These are phyloP conservation scores for Colletotrichum lindemuthianum DNA, from an alignment of 2,329 filamentous ascomycete genomes.

Conservation along the genomic window DNA sequence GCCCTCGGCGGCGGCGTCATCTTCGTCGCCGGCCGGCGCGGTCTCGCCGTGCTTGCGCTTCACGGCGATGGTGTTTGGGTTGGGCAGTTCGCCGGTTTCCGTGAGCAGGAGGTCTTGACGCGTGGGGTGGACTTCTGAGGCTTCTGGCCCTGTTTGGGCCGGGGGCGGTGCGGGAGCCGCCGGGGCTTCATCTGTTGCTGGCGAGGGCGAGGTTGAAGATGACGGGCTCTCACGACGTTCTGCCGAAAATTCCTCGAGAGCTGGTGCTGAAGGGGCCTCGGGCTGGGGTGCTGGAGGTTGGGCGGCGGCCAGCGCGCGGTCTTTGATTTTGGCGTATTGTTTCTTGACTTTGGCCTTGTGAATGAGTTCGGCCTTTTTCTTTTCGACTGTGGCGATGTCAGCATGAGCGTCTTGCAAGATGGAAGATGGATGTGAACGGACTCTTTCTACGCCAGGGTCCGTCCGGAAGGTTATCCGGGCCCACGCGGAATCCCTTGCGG, in stretches of 20 bases:
- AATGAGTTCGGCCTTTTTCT: conserved; percentile 90
- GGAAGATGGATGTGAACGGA: conserved; percentile 40
- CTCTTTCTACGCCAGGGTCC: conserved; percentile 86
- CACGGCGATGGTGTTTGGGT: conserved; percentile 36
- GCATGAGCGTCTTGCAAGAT: background rate
- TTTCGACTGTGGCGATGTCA: conserved; percentile 68
- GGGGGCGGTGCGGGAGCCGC: conserved; percentile 17
- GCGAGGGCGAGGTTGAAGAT: conserved; percentile 10
- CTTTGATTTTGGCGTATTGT: conserved; percentile 88
- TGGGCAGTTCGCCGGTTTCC: conserved; percentile 39
- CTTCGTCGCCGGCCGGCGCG: conserved; percentile 4
- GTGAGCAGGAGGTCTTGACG: conserved; percentile 51
- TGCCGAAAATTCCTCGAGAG: conserved; percentile 40
- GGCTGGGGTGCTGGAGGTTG: no score
- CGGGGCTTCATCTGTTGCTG: conserved; percentile 2
- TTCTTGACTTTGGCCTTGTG: conserved; percentile 95
- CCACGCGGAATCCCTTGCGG: conserved; percentile 82
- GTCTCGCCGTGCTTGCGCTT: conserved; percentile 26
- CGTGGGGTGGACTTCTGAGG: conserved; percentile 50
- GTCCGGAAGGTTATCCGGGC: conserved; percentile 90
- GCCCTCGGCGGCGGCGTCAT: conserved; percentile 9
- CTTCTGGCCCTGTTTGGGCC: conserved; percentile 3
- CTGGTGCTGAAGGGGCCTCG: no score
- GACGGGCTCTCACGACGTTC: background rate
- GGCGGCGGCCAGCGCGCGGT: conserved; percentile 54